Evolutionary conservation across 345 rosid genomes (phyloP).

Genomic region (Eutrema yunnanense): DNA sequence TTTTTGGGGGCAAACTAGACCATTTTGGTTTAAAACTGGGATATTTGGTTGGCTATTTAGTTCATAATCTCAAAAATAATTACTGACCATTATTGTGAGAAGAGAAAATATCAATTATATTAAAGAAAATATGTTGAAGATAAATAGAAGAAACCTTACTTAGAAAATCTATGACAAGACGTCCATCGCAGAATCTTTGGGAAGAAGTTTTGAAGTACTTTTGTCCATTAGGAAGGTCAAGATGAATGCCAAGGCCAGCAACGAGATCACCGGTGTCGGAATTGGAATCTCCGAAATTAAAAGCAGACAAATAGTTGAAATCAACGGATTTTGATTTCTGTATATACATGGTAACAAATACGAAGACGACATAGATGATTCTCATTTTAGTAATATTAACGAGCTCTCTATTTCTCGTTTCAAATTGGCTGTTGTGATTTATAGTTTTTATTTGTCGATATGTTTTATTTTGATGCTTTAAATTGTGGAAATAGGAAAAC

Average conservation of each 20-base stretch:
- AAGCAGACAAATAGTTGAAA: slow-evolving; percentile 42
- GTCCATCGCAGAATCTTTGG: slow-evolving; percentile 64
- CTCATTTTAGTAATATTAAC: slow-evolving; percentile 2
- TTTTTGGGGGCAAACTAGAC: too few relatives aligned
- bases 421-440: background rate
- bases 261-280: slow-evolving; percentile 56
- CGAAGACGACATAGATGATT: background rate
- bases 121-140: background rate
- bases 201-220: slow-evolving; percentile 42
- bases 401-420: background rate
- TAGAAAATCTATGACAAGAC: slow-evolving; percentile 52
- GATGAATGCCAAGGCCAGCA: slow-evolving; percentile 45
- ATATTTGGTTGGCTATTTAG: too few relatives aligned
- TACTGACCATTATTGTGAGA: too few relatives aligned
- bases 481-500: slow-evolving; percentile 23
- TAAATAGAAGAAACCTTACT: slow-evolving; percentile 28
- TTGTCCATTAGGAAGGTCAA: slow-evolving; percentile 45
- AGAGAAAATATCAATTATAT: background rate
- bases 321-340: slow-evolving; percentile 22
- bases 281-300: slow-evolving; percentile 75
- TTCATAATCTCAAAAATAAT: background rate
- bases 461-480: slow-evolving; percentile 13
- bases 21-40: too few relatives aligned
- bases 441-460: background rate
- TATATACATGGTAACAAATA: background rate